Conservation (phyloP, 208 protist species). For the Kentomonas sorsogonicus region DNA sequence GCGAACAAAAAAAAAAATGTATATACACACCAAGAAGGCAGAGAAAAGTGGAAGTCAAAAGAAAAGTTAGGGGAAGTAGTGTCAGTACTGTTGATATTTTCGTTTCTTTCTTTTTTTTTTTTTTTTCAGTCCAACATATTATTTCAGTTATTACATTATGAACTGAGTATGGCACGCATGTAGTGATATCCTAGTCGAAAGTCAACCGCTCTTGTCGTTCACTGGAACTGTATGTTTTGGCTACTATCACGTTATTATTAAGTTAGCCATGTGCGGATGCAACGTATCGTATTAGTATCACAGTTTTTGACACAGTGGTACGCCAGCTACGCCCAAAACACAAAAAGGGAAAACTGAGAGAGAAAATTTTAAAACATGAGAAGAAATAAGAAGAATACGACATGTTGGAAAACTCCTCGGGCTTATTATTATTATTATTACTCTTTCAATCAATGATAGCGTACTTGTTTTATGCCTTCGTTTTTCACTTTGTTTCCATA, state of each 20-base stretch:
- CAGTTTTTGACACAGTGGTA: slow-evolving; percentile 71
- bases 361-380: no score
- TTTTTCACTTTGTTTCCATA: slow-evolving; percentile 1
- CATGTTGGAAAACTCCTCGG: slow-evolving; percentile 70
- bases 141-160: slow-evolving; percentile 76
- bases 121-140: slow-evolving; percentile 26
- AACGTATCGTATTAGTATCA: slow-evolving; percentile 77
- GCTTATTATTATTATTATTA: slow-evolving; percentile 24
- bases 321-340: slow-evolving; percentile 71
- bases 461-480: neutral
- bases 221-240: slow-evolving; percentile 77
- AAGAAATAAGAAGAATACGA: no score
- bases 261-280: no score
- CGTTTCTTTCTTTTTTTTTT: slow-evolving; percentile 20
- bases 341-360: no score
- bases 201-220: slow-evolving; percentile 86
- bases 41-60: slow-evolving; percentile 5
- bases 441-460: neutral
- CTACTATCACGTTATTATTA: no score
- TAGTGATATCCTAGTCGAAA: no score
- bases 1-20: neutral
- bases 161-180: slow-evolving; percentile 80
- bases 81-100: slow-evolving; percentile 26
- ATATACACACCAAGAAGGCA: neutral
- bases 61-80: slow-evolving; percentile 22